Percentiles rank a stretch among this genome's conserved stretches.
These are phyloP conservation scores for Sarocladium kiliense DNA, from an alignment of 2,329 filamentous ascomycete genomes.

Conservation along the genomic window DNA sequence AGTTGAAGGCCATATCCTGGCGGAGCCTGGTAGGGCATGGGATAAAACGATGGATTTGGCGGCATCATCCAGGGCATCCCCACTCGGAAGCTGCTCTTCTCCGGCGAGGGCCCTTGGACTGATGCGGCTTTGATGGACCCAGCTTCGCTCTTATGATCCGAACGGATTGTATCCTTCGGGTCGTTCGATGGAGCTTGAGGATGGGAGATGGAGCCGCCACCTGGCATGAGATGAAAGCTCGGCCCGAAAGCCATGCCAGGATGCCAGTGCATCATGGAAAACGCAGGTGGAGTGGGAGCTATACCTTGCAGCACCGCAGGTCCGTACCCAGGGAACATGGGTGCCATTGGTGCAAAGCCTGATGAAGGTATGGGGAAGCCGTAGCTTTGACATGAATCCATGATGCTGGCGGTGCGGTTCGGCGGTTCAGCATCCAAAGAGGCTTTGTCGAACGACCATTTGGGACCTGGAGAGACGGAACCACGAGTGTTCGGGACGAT, in stretches of 20 bases:
- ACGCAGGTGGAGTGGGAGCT: slow-evolving; percentile 22
- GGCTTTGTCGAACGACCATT: slow-evolving; percentile 39
- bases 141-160: neutral
- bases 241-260: slow-evolving; percentile 27
- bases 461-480: slow-evolving; percentile 46
- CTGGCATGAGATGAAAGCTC: slow-evolving; percentile 17
- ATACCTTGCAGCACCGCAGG: slow-evolving; percentile 25
- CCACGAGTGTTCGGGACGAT: slow-evolving; percentile 61
- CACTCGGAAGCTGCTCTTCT: neutral
- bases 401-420: slow-evolving; percentile 15
- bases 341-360: slow-evolving; percentile 22
- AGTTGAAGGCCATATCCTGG: slow-evolving; percentile 15
- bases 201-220: slow-evolving; percentile 8
- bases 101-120: neutral
- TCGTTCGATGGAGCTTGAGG: neutral
- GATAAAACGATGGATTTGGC: slow-evolving; percentile 14
- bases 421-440: slow-evolving; percentile 17
- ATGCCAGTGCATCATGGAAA: slow-evolving; percentile 35
- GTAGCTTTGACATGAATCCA: neutral
- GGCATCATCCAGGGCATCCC: slow-evolving; percentile 15
- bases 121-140: neutral
- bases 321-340: slow-evolving; percentile 26
- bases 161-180: neutral
- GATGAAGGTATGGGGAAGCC: slow-evolving; percentile 21
- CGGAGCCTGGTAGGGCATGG: slow-evolving; percentile 23